phyloP scores from a whole-genome alignment of 2,329 filamentous ascomycete species.

The Aspergillus thermomutatus region DNA sequence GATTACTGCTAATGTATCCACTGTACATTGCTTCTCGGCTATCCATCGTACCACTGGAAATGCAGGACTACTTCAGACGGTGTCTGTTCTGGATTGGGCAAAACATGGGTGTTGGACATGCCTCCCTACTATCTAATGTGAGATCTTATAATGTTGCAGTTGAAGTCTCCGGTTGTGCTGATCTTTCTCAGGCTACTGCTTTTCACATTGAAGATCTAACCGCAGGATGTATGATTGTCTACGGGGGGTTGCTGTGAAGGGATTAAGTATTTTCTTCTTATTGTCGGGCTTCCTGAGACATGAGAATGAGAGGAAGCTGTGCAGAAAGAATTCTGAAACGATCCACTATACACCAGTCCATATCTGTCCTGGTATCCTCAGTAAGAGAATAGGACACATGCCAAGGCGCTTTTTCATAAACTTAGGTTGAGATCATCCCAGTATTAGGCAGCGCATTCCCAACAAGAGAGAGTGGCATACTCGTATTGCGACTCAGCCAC shows the following conservation, averaged over 20 bases:
- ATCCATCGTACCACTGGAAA: neutral
- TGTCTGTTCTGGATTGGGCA: conserved; percentile 2
- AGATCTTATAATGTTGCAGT: neutral
- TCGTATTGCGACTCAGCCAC: neutral
- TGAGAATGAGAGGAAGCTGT: too few species aligned
- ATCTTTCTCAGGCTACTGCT: too few species aligned
- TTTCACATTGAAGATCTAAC: neutral
- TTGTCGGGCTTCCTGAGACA: too few species aligned
- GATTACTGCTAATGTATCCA: conserved; percentile 3
- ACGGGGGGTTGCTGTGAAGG: neutral
- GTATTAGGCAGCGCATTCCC: too few species aligned
- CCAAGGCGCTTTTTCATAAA: too few species aligned
- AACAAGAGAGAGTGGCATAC: too few species aligned
- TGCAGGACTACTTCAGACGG: conserved; percentile 1
- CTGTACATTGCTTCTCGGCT: neutral
- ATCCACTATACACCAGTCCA: too few species aligned
- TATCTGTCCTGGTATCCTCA: too few species aligned
- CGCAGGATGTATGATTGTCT: conserved; percentile 1
- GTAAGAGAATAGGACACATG: too few species aligned
- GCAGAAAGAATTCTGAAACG: too few species aligned
- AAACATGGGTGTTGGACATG: conserved; percentile 3
- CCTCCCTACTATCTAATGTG: neutral
- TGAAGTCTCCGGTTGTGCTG: neutral
- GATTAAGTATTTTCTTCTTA: too few species aligned
- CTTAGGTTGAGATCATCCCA: too few species aligned